Evolutionary conservation across 768 basidiomycete genomes (phyloP), one percentile per base, ranked within the genome.

Genomic region (Boletus fagicola): DNA sequence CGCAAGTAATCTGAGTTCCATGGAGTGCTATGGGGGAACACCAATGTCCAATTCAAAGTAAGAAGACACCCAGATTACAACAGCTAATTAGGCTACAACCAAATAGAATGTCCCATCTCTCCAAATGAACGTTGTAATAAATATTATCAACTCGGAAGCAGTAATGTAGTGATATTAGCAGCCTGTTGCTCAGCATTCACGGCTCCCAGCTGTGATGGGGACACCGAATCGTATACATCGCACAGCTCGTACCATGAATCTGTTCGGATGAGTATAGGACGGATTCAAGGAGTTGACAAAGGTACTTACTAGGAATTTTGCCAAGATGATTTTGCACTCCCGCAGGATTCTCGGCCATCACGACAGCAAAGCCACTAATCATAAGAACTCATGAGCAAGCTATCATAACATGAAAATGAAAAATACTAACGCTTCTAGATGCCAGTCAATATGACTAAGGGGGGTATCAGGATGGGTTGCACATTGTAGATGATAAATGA

Each of bases 391-490:
- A 22, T 58, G 16, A 56, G 35, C 35, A 49, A 40, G 8, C 22
- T 24, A 43, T 48, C 24, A 8, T 11, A 9, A 47, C 24, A 10
- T 15, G 10, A n/a, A 15, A 53, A 30, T 10, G 10, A 6, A 26
- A 18, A 45, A 36, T 15, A 58, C 69, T 44, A 11, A 67, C 69
- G 53, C 56, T 42, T 65, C 60, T 0, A 70, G 54, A 44, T 70
- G 70, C 70, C 69, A 70, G 28, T 72, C 70, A 18, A 69, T 66
- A 26, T 69, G 69, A 48, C 70, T 70, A 40, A 53, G 18, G 30
- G n/a, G 15, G 15, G 22, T 16, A 38, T 62, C 40, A 62, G 39
- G 7, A 54, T 13, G 36, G 1, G 22, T 26, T 13, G 20, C 18
- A 20, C 6, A 22, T 38, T 13, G 9, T 13, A 38, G 8, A 44